Percentiles rank a stretch among this genome's conserved stretches.
Evolutionary conservation across 139 green algal species (phyloP).

Genomic region (Coccomyxa sp.): DNA sequence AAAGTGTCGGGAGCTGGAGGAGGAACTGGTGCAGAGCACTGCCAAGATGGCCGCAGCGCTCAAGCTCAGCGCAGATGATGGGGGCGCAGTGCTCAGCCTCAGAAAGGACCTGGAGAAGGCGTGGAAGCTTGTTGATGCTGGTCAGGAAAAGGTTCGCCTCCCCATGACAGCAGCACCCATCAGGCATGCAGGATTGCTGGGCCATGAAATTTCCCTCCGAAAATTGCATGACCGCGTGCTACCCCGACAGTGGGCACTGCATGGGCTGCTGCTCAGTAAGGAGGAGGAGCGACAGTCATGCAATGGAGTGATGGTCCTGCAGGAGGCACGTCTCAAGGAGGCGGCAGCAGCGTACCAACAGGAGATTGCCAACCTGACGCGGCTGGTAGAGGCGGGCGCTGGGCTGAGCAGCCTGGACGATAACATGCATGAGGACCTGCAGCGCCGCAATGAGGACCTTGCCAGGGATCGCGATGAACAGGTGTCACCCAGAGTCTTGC

Average conservation of each 20-base stretch:
- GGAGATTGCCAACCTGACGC: slow-evolving; percentile 80
- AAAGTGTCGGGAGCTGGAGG: slow-evolving; percentile 84
- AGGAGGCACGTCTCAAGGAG: slow-evolving; percentile 79
- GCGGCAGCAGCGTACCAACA: slow-evolving; percentile 77
- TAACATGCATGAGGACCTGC: slow-evolving; percentile 69
- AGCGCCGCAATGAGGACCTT: slow-evolving; percentile 78
- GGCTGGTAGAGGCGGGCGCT: slow-evolving; percentile 75
- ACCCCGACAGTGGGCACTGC: neutral
- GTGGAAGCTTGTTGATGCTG: slow-evolving; percentile 83
- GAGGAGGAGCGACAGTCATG: neutral
- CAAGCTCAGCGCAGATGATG: slow-evolving; percentile 89
- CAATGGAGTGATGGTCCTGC: neutral
- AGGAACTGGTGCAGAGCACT: slow-evolving; percentile 82
- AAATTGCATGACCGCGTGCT: neutral
- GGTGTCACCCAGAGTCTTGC: slow-evolving; percentile 9
- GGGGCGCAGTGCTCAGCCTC: slow-evolving; percentile 73
- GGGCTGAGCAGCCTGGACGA: slow-evolving; percentile 75
- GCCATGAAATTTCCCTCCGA: too few species aligned
- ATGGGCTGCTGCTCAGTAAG: neutral
- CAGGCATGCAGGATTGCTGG: too few species aligned
- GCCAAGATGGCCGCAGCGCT: slow-evolving; percentile 87
- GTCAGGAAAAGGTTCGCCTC: slow-evolving; percentile 69
- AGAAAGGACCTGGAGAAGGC: slow-evolving; percentile 93
- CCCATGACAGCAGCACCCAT: neutral
- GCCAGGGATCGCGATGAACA: slow-evolving; percentile 68